These are phyloP conservation scores for Elaeis oleifera DNA, from an alignment of 202 grass and related monocot genomes.

Conservation along the genomic window DNA sequence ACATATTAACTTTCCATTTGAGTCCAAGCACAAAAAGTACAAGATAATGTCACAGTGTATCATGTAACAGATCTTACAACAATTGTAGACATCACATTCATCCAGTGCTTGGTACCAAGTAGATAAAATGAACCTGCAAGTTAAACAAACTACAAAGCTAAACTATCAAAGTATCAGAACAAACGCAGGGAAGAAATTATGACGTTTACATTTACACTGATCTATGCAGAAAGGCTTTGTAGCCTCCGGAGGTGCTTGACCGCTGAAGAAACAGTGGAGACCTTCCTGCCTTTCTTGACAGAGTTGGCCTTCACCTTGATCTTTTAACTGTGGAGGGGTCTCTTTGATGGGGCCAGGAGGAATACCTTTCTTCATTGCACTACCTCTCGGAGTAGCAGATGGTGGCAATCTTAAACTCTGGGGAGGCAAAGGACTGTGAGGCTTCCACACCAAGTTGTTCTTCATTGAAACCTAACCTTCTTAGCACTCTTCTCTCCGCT, in stretches of 20 bases:
- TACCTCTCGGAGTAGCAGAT: slow-evolving; percentile 81
- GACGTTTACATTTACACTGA: background rate
- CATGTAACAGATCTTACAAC: too few relatives aligned
- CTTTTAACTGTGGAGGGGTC: slow-evolving; percentile 42
- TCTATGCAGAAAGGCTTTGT: slow-evolving; percentile 54
- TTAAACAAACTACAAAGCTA: too few relatives aligned
- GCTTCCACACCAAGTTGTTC: slow-evolving; percentile 91
- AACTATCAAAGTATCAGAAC: background rate
- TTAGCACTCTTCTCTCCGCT: slow-evolving; percentile 49
- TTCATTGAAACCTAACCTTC: slow-evolving; percentile 92
- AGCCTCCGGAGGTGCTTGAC: slow-evolving; percentile 75
- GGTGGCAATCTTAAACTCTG: slow-evolving; percentile 76
- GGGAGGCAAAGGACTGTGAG: slow-evolving; percentile 68
- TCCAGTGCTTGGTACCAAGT: too few relatives aligned
- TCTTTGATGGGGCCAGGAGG: slow-evolving; percentile 64
- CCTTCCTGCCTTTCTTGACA: slow-evolving; percentile 57
- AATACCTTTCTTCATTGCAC: slow-evolving; percentile 87
- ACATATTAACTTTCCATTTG: too few relatives aligned
- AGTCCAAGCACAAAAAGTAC: too few relatives aligned
- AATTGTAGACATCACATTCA: too few relatives aligned
- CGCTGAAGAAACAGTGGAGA: slow-evolving; percentile 39
- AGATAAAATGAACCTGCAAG: too few relatives aligned
- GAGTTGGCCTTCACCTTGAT: slow-evolving; percentile 62
- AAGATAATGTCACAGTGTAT: too few relatives aligned
- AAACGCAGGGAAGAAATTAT: background rate